These are phyloP conservation scores for Blastomyces gilchristii DNA, from an alignment of 2,329 filamentous ascomycete species.

Conservation along the genomic window DNA sequence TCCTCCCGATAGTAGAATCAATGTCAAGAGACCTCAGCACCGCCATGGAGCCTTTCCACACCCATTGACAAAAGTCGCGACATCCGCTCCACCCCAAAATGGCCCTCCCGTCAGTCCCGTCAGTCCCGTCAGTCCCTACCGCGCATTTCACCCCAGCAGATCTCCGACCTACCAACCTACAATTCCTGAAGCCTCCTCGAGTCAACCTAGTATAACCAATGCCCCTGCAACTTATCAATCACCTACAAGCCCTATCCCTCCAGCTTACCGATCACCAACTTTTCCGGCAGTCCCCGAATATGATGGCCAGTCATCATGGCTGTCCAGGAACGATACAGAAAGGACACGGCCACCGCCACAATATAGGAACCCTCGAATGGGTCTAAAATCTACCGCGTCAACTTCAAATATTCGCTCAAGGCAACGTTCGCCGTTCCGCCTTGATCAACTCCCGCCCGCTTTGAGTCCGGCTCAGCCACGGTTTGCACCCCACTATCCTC, in stretches of 20 bases:
- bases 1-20: slow-evolving; percentile 24
- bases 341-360: neutral
- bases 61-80: slow-evolving; percentile 1
- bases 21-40: slow-evolving; percentile 16
- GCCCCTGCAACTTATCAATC: slow-evolving; percentile 7
- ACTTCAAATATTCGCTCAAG: slow-evolving; percentile 25
- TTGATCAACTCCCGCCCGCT: slow-evolving; percentile 6
- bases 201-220: slow-evolving; percentile 4
- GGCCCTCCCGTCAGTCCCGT: neutral
- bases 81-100: neutral
- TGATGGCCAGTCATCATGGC: neutral
- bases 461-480: slow-evolving; percentile 20
- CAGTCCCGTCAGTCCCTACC: neutral
- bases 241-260: neutral
- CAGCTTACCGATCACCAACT: slow-evolving; percentile 8
- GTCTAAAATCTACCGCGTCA: slow-evolving; percentile 24
- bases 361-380: neutral
- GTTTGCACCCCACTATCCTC: slow-evolving; percentile 20
- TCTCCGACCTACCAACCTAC: slow-evolving; percentile 7
- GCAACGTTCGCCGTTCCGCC: slow-evolving; percentile 14
- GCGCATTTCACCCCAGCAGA: slow-evolving; percentile 1
- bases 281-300: neutral
- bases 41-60: slow-evolving; percentile 18
- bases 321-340: neutral
- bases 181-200: slow-evolving; percentile 3